Conservation (phyloP, 2,329 filamentous ascomycete species). For the Colletotrichum echinochloae region DNA sequence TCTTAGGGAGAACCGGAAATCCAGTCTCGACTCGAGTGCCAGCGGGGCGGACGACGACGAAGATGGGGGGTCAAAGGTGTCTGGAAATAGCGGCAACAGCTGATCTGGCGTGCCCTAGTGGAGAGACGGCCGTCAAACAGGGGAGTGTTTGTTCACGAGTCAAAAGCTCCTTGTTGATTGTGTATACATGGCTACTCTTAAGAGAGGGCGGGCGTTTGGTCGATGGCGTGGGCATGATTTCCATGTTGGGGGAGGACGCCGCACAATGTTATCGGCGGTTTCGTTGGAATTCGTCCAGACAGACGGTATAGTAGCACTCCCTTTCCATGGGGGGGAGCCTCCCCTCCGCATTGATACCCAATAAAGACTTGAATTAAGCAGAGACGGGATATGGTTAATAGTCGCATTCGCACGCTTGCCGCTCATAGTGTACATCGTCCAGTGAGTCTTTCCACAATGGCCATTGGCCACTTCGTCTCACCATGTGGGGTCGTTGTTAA, state of each 20-base stretch:
- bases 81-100: conserved; percentile 34
- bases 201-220: conserved; percentile 20
- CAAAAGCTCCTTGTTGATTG: neutral
- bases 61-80: conserved; percentile 49
- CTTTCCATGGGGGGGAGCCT: neutral
- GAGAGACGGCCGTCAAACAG: conserved; percentile 24
- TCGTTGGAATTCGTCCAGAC: neutral
- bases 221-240: conserved; percentile 22
- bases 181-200: neutral
- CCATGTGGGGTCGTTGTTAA: neutral
- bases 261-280: neutral
- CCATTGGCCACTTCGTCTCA: conserved; percentile 23
- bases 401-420: neutral
- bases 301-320: neutral
- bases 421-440: neutral
- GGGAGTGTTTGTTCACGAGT: neutral
- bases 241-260: conserved; percentile 1
- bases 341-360: conserved; percentile 37
- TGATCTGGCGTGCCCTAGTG: neutral
- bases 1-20: conserved; percentile 49
- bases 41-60: conserved; percentile 49
- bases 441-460: conserved; percentile 27
- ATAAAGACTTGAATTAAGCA: conserved; percentile 17
- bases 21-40: conserved; percentile 47
- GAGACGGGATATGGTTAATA: neutral